Evolutionary conservation across 2,329 filamentous ascomycete genomes (phyloP), one percentile per base, ranked within the genome.

Genomic region (Penicillium sp.): DNA sequence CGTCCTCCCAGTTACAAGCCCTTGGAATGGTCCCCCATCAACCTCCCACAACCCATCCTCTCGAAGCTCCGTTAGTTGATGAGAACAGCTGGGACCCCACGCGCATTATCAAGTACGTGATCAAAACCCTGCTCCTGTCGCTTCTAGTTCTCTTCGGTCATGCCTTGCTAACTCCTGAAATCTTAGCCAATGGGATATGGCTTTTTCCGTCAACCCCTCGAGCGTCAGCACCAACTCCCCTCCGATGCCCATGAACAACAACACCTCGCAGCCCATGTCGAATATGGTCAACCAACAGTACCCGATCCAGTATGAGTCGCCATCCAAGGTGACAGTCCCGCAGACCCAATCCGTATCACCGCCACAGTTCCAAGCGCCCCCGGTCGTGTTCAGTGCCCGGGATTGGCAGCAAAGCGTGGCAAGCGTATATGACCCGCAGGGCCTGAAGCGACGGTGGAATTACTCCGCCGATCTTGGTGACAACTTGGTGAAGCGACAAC

Each of bases 121-220:
- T 37, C 1, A 4, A 52, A 25, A n/a, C 2, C 10, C 14, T 22
- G 10, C 6, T 10, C 41, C 7, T 20, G 15, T 20, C n/a, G 12
- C 17, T 25, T 11, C 14, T 28, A 20, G 57, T 25, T 35, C 5
- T 0, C 1, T 42, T n/a, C 4, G 8, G 31, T 31, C 31, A 31
- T 3, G n/a, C 14, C 6, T 59, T 54, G 55, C 68, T 77, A 66
- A 81, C 62, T 54, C 38, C 1, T 31, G 31, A 20, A 28, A 52
- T 10, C 63, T 70, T 70, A 96, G 93, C 76, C 92, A 96, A 82
- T 98, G 94, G 93, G 93, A 96, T 77, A 88, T 90, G 72, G 93
- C 94, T 66, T 98, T 97, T 80, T 91, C 92, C 82, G 90, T 88
- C 76, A 87, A 86, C 60, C 77, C 80, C 66, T 76, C 78, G 11